A percentile compares a stretch with the other conserved stretches of the same genome.
Evolutionary conservation across 306 rosid genomes (phyloP).

Genomic region (Dryas octopetala): DNA sequence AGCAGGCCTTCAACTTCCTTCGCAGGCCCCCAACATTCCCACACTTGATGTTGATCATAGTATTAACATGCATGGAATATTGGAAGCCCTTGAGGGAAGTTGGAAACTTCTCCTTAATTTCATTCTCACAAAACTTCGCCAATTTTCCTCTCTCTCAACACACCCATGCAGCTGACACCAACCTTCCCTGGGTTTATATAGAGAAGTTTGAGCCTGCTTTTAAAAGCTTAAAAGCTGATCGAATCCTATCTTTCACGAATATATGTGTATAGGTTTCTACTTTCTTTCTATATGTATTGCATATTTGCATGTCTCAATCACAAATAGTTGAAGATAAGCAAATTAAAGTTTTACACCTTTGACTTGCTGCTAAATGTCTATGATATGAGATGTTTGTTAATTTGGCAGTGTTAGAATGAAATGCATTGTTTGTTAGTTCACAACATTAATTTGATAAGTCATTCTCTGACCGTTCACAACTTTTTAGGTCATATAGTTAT

Average conservation of each 20-base stretch:
- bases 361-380: not conserved
- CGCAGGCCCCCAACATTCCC: conserved; percentile 2
- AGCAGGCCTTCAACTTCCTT: conserved; percentile 14
- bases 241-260: conserved; percentile 1
- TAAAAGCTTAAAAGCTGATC: not conserved
- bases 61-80: conserved; percentile 13
- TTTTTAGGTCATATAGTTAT: too few species aligned
- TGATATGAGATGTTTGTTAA: too few species aligned
- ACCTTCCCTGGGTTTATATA: not conserved
- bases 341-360: not conserved
- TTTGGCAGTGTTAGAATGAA: too few species aligned
- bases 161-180: not conserved
- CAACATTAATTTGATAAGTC: too few species aligned
- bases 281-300: not conserved
- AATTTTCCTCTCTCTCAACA: too few species aligned
- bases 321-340: not conserved
- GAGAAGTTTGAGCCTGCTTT: not conserved
- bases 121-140: not conserved
- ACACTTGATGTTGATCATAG: not conserved
- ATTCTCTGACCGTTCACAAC: too few species aligned
- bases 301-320: not conserved
- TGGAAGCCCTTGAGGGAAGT: conserved; percentile 27
- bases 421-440: too few species aligned
- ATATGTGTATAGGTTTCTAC: not conserved
- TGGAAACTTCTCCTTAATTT: conserved; percentile 14